Base-by-base conservation (phyloP, 2,329 filamentous ascomycete genomes). In the Fusarium nanum region DNA sequence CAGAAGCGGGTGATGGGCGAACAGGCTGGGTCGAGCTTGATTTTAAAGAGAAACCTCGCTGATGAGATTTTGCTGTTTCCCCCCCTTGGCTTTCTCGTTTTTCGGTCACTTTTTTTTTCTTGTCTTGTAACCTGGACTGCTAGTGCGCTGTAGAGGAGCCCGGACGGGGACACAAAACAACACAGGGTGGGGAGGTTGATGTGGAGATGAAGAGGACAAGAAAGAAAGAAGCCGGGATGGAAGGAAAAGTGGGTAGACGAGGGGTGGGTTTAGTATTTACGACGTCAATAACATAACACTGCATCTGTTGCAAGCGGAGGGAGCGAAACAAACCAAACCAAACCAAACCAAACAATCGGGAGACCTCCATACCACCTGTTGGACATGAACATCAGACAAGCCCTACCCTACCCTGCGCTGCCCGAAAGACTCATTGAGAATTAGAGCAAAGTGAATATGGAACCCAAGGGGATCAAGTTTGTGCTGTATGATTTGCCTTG, bases 151-250 rank as follows among this genome's bases (percentile, higher is more conserved):
- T 44, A 46, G 62, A 64, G 67, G 55, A 64, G 67, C 48, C 62
- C 20, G 66, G 67, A 56, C 46, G 53, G 56, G 41, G 56, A 70
- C 67, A 68, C 45, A 64, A 42, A 56, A 59, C 44, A 53, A 44
- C 48, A 48, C 58, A 60, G 67, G 56, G 67, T 71, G 67, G 67
- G 62, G 64, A 63, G 49, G 64, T 67, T 49, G 58, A 67, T 70
- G 67, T 70, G 67, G 67, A 70, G 67, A 70, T 68, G 57, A 44
- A 56, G 60, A 60, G 53, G 54, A 67, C 56, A 45, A 52, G 61
- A 65, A 65, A 64, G 45, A 60, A 61, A 63, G 47, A 49, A 56
- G 45, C 60, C 32, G 40, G 62, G 63, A 67, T 67, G 34, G 50
- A 62, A 56, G 56, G 34, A 66, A 70, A 25, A 42, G 44, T 44